Conservation (phyloP, 2,329 filamentous ascomycete genomes). For the Lachnum nothofagi region DNA sequence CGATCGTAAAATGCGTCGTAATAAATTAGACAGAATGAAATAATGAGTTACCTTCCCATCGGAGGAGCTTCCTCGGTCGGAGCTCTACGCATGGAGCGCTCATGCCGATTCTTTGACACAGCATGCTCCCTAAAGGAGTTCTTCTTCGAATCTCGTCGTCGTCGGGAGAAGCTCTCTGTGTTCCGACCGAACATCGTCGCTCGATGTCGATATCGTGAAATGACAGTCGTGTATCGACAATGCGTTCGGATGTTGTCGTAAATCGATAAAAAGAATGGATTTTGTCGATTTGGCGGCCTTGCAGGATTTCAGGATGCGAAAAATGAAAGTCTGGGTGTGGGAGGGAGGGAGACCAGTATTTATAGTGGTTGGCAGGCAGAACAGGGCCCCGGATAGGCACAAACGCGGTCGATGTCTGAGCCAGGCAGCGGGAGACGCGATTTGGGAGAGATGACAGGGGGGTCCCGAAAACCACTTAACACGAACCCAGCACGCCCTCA, state of each 20-base stretch:
- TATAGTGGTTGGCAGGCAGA: conserved; percentile 14
- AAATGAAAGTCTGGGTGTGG: conserved; percentile 3
- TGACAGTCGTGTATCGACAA: conserved; percentile 6
- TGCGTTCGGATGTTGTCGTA: conserved; percentile 7
- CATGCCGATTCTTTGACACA: conserved; percentile 32
- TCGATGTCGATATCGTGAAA: conserved; percentile 3
- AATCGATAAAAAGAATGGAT: conserved; percentile 7
- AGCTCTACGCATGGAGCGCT: conserved; percentile 25
- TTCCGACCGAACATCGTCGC: conserved; percentile 28
- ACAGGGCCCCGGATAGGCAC: conserved; percentile 8
- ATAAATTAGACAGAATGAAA: not conserved
- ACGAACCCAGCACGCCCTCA: conserved; percentile 9
- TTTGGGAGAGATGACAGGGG: too few relatives aligned
- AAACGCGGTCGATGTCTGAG: conserved; percentile 11
- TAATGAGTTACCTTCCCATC: conserved; percentile 22
- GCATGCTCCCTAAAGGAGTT: conserved; percentile 34
- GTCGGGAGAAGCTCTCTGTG: conserved; percentile 31
- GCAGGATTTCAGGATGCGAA: conserved; percentile 6
- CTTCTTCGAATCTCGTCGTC: conserved; percentile 23
- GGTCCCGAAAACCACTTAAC: conserved; percentile 12
- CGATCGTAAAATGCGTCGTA: conserved; percentile 7
- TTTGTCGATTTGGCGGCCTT: conserved; percentile 3
- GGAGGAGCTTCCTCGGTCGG: conserved; percentile 25
- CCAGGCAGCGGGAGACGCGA: conserved; percentile 17
- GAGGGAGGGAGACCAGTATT: conserved; percentile 9